Conservation (phyloP, 352 stramenopile genomes). For the Globisporangium alternatum region DNA sequence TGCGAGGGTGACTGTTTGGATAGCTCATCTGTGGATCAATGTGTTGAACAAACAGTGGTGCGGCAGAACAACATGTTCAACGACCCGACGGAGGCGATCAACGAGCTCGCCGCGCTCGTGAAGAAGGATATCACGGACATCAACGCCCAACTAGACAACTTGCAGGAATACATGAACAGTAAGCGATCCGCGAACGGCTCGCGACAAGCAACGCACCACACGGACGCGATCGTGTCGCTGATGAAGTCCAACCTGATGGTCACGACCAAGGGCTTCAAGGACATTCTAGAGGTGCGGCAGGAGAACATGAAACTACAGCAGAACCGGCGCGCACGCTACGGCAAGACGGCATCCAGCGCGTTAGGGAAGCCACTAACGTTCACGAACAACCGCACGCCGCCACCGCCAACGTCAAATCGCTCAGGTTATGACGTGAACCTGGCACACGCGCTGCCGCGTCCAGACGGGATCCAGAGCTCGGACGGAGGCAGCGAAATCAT, state of each 20-base stretch:
- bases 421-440: conserved; percentile 39
- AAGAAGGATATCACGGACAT: conserved; percentile 89
- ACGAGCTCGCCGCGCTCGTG: conserved; percentile 73
- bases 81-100: conserved; percentile 80
- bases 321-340: conserved; percentile 70
- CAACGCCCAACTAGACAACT: conserved; percentile 81
- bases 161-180: conserved; percentile 79
- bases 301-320: conserved; percentile 88
- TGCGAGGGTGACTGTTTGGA: not conserved
- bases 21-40: not conserved
- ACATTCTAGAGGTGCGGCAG: conserved; percentile 83
- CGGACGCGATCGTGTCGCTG: conserved; percentile 75
- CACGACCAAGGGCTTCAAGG: conserved; percentile 79
- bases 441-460: conserved; percentile 54
- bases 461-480: conserved; percentile 40
- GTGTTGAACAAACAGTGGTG: conserved; percentile 45
- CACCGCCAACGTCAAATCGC: conserved; percentile 11
- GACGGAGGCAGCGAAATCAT: conserved; percentile 43
- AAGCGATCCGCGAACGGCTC: conserved; percentile 53
- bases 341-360: conserved; percentile 65
- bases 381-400: conserved; percentile 22
- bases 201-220: conserved; percentile 75
- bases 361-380: conserved; percentile 78
- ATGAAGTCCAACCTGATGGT: conserved; percentile 85
- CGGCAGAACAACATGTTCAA: conserved; percentile 90